Evolutionary conservation across 2,329 filamentous ascomycete genomes (phyloP), one percentile per base, ranked within the genome.

Genomic region (Verruconis gallopava): DNA sequence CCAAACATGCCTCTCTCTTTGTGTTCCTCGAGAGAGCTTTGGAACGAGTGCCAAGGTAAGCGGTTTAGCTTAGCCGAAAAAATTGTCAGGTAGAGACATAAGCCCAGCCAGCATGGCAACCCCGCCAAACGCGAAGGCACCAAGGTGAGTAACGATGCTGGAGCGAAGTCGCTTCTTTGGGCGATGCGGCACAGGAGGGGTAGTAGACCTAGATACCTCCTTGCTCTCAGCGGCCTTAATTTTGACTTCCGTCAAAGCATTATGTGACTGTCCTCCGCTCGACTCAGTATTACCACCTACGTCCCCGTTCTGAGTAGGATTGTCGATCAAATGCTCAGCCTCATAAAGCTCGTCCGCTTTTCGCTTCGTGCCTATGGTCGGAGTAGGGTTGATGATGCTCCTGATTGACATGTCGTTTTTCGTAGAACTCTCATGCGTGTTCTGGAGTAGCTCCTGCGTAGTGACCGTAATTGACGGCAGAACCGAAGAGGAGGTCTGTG

Each of bases 341-440:
- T 38, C 34, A n/a, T 38, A n/a, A 13, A 4, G 6, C 6, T 30
- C 14, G 3, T 43, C 36, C n/a, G 41, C 41, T 25, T 43, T 43
- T 37, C 41, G 35, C 28, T 43, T 43, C 3, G 21, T 21, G 17
- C 34, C 35, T 17, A 19, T 17, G 3, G 9, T 18, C 19, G 17
- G 12, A 9, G 37, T 5, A 15, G 21, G 21, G 18, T 43, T 38
- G 35, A 43, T 38, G 21, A 43, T 14, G 4, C 25, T 38, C n/a
- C 21, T 6, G 20, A 43, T 38, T 5, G 41, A 37, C 21, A 43
- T 43, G 17, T 37, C 21, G 11, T 20, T 21, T 25, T 43, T 37
- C 20, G 6, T 38, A 19, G 37, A 21, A 19, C 35, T 5, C 19
- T 42, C 21, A 1, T 20, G 12, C 15, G 34, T 11, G 11, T 11